Evolutionary conservation across 495 filamentous ascomycete genomes (phyloP).

Genomic region (Xylaria grammica): DNA sequence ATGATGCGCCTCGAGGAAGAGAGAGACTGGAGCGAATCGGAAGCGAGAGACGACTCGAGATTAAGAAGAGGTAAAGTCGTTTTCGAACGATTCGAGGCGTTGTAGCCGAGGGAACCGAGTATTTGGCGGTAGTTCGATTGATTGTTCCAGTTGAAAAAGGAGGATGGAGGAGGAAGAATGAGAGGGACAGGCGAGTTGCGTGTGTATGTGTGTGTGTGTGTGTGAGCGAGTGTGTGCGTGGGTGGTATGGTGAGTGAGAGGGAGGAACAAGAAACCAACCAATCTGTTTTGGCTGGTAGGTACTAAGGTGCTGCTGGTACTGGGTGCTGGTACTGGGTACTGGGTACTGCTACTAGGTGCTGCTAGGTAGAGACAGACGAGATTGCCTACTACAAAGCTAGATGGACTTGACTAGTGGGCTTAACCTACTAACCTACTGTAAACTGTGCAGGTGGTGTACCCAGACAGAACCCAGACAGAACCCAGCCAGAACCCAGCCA

Average conservation of each 20-base stretch:
- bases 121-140: slow-evolving; percentile 33
- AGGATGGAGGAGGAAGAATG: slow-evolving; percentile 30
- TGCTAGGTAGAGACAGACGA: slow-evolving; percentile 13
- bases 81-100: slow-evolving; percentile 34
- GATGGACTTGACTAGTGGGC: neutral
- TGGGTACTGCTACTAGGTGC: slow-evolving; percentile 5
- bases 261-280: slow-evolving; percentile 39
- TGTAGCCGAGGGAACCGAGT: slow-evolving; percentile 18
- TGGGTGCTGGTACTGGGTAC: slow-evolving; percentile 21
- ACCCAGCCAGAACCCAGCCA: no score
- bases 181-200: slow-evolving; percentile 23
- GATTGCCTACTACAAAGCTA: slow-evolving; percentile 22
- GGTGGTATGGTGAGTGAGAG: slow-evolving; percentile 38
- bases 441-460: neutral
- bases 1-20: slow-evolving; percentile 35
- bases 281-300: no score
- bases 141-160: slow-evolving; percentile 33
- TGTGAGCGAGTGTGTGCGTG: slow-evolving; percentile 26
- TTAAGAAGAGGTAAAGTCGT: slow-evolving; percentile 31
- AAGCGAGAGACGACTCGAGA: slow-evolving; percentile 31
- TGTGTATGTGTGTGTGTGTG: slow-evolving; percentile 31
- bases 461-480: neutral
- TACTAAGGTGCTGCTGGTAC: slow-evolving; percentile 11
- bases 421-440: slow-evolving; percentile 10
- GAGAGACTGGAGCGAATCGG: slow-evolving; percentile 32